Base-by-base conservation (phyloP, 1,284 basidiomycete genomes). In the Puccinia polysora region DNA sequence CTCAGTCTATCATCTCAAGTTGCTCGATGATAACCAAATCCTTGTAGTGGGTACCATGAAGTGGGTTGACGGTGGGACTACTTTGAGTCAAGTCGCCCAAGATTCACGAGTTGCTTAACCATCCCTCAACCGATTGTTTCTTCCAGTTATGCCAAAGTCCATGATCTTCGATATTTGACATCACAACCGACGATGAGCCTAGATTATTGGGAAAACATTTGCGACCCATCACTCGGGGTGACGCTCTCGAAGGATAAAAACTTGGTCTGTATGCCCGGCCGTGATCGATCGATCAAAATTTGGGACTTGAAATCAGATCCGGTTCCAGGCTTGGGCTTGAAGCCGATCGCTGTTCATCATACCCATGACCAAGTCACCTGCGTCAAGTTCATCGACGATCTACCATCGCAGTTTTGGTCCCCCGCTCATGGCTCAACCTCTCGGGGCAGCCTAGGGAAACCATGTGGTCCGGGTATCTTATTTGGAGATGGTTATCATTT, bases 231-330 rank as follows among this genome's bases (percentile, higher is more conserved):
- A n/a, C n/a, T 59, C 18, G 56, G 36, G 4, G 18, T 59, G 10
- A 15, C 56, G 36, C 23, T 59, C 15, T 59, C 56, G 2, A 59
- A 59, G 56, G 56, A 59, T 40, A 34, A 23, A 23, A 59, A 59
- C 36, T 38, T 59, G 23, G 36, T 59, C 5, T 59, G 56, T 38
- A 59, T 59, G 56, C 56, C 56, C 4, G 56, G 56, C 1, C n/a
- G 30, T 23, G 56, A 59, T 38, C n/a, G 4, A n/a, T 38, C 56
- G 3, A 40, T 59, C 56, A 59, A 59, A 38, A 38, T 59, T 10
- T 59, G 56, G 56, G 36, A 59, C 43, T 25, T 59, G n/a, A 59
- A 59, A 38, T 59, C 56, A 10, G 36, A 38, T 7, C 56, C 56
- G 4, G 36, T 59, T 14, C 14, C 7, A 4, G 56, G 56, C 28